Percentiles rank a stretch among this genome's conserved stretches.
Evolutionary conservation across 257 asterid species (phyloP).

Genomic region (Fraxinus pennsylvanica): DNA sequence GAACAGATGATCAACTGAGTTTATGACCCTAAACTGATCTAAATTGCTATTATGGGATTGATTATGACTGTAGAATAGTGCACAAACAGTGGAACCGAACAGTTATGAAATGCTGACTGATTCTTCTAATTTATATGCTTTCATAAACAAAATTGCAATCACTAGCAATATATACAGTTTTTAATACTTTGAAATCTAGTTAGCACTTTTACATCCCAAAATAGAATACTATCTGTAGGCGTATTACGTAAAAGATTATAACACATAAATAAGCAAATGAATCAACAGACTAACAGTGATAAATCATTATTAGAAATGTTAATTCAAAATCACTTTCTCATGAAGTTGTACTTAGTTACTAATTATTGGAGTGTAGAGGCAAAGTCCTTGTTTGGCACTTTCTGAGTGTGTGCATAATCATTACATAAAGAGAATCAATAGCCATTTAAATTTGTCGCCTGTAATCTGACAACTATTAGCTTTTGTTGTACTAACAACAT

Average conservation of each 20-base stretch:
- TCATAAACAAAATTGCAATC: background rate
- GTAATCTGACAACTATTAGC: constrained; percentile 8
- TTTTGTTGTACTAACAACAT: background rate
- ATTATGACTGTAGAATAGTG: background rate
- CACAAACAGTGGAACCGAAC: background rate
- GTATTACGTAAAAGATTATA: background rate
- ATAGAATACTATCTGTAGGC: background rate
- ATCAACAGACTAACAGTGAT: background rate
- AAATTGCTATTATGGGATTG: background rate
- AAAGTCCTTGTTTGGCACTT: background rate
- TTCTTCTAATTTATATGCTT: background rate
- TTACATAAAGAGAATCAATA: background rate
- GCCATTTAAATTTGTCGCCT: background rate
- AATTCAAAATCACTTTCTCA: background rate
- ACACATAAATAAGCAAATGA: constrained; percentile 11
- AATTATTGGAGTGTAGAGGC: background rate
- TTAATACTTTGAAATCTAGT: background rate
- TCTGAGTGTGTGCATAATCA: constrained; percentile 3
- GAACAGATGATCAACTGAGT: background rate
- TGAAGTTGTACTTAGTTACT: background rate
- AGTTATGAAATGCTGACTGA: background rate
- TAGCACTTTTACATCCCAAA: constrained; percentile 1
- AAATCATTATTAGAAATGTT: background rate
- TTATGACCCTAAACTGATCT: background rate
- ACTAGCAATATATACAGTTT: background rate